These are phyloP conservation scores for Talaromyces albobiverticillius DNA, from an alignment of 2,329 filamentous ascomycete genomes.

Conservation along the genomic window DNA sequence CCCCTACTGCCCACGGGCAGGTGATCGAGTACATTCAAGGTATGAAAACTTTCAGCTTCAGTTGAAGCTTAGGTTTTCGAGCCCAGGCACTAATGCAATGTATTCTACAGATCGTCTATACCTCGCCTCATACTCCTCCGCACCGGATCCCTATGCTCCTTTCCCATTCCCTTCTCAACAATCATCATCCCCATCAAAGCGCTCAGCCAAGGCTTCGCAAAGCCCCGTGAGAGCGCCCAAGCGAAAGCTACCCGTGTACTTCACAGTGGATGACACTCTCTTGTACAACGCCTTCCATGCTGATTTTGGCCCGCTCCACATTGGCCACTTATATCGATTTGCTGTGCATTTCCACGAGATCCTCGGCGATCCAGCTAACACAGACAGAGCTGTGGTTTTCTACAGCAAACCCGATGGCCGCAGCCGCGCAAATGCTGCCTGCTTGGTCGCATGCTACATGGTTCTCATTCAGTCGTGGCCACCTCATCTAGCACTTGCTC, in stretches of 20 bases:
- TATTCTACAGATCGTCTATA: constrained; percentile 93
- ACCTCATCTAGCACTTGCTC: constrained; percentile 88
- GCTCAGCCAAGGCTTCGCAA: constrained; percentile 63
- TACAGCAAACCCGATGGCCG: constrained; percentile 91
- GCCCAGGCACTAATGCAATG: too few relatives aligned
- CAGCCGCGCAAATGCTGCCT: constrained; percentile 87
- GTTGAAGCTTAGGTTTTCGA: background rate
- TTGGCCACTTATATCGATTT: constrained; percentile 95
- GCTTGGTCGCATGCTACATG: constrained; percentile 96
- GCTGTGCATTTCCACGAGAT: constrained; percentile 95
- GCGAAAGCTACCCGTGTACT: constrained; percentile 74
- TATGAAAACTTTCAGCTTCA: constrained; percentile 41
- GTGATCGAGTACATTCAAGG: constrained; percentile 96
- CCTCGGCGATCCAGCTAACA: constrained; percentile 84
- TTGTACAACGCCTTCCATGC: constrained; percentile 98
- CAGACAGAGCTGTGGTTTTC: constrained; percentile 87
- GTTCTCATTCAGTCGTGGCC: constrained; percentile 97
- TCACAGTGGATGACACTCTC: constrained; percentile 87
- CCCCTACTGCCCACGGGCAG: constrained; percentile 70
- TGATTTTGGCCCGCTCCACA: constrained; percentile 96
- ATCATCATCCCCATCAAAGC: constrained; percentile 70
- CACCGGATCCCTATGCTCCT: constrained; percentile 75
- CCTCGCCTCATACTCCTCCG: constrained; percentile 82
- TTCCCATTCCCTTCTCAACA: constrained; percentile 73
- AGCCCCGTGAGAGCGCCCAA: constrained; percentile 56